Evolutionary conservation across 176 grass and related monocot genomes (phyloP).

Genomic region (Triticum turgidum): DNA sequence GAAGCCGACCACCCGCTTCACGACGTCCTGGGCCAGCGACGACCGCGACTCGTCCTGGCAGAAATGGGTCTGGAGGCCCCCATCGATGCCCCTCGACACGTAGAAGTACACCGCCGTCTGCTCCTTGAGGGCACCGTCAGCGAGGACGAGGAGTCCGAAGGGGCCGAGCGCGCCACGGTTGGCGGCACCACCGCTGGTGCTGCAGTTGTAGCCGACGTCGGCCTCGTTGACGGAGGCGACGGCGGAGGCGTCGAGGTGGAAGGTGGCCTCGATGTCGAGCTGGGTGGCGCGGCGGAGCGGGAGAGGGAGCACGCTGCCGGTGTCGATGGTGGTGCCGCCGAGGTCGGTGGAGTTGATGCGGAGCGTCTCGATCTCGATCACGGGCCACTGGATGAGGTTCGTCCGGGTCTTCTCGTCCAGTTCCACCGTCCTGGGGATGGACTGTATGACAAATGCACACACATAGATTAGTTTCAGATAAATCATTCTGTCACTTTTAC

Average conservation of each 20-base stretch:
- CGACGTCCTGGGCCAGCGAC: constrained; percentile 59
- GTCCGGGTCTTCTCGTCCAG: constrained; percentile 4
- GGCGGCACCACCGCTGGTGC: constrained; percentile 60
- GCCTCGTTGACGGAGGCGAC: constrained; percentile 22
- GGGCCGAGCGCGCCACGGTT: constrained; percentile 48
- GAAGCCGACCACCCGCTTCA: constrained; percentile 71
- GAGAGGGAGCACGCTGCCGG: constrained; percentile 27
- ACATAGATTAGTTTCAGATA: background rate
- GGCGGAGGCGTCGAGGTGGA: constrained; percentile 40
- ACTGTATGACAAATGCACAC: background rate
- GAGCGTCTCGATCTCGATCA: background rate
- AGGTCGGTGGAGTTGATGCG: constrained; percentile 12
- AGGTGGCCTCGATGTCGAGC: constrained; percentile 70
- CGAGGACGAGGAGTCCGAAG: constrained; percentile 69
- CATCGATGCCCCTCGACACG: constrained; percentile 53
- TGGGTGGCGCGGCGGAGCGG: constrained; percentile 47
- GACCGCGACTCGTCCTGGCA: constrained; percentile 84
- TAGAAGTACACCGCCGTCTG: constrained; percentile 86
- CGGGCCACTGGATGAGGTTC: constrained; percentile 4
- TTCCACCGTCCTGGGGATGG: constrained; percentile 1
- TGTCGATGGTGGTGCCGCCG: background rate
- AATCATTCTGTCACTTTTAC: background rate
- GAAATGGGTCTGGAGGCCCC: constrained; percentile 60
- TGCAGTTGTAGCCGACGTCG: constrained; percentile 71
- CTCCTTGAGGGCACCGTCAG: constrained; percentile 42